A percentile compares a stretch with the other conserved stretches of the same genome.
phyloP scores from a whole-genome alignment of 2,329 filamentous ascomycete genomes.

The Claviceps humidiphila region DNA sequence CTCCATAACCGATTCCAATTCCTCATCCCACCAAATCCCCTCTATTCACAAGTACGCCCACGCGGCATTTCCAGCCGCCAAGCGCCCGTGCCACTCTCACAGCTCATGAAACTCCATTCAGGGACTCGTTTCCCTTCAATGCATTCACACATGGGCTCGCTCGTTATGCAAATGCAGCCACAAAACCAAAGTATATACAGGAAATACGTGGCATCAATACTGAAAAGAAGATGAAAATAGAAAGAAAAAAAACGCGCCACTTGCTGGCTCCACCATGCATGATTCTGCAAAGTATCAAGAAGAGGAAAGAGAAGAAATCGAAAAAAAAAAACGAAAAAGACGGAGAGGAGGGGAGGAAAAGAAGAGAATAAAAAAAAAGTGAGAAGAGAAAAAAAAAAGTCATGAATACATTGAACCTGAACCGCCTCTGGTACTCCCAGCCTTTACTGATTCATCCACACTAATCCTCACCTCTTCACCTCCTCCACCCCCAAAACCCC shows the following conservation, averaged over 20 bases:
- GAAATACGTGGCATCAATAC: slow-evolving; percentile 2
- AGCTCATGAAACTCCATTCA: background rate
- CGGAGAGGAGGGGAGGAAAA: background rate
- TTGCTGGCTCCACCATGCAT: background rate
- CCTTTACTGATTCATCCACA: background rate
- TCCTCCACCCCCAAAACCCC: slow-evolving; percentile 44
- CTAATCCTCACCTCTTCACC: slow-evolving; percentile 13
- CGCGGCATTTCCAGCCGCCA: no score
- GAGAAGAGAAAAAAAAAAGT: background rate
- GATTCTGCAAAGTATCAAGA: background rate
- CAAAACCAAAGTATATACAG: slow-evolving; percentile 2
- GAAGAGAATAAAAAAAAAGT: background rate
- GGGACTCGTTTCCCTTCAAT: background rate
- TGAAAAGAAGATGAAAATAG: background rate
- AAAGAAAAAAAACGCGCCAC: background rate
- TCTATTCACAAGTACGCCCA: no score
- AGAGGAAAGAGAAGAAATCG: background rate
- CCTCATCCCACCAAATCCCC: no score
- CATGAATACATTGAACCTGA: background rate
- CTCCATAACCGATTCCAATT: no score
- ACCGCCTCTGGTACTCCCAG: background rate
- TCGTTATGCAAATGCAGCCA: slow-evolving; percentile 2
- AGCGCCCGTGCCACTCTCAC: no score
- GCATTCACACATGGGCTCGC: background rate
- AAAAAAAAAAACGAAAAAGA: background rate